Conservation (phyloP, 2,329 filamentous ascomycete genomes). For the Paramyrothecium sp. region DNA sequence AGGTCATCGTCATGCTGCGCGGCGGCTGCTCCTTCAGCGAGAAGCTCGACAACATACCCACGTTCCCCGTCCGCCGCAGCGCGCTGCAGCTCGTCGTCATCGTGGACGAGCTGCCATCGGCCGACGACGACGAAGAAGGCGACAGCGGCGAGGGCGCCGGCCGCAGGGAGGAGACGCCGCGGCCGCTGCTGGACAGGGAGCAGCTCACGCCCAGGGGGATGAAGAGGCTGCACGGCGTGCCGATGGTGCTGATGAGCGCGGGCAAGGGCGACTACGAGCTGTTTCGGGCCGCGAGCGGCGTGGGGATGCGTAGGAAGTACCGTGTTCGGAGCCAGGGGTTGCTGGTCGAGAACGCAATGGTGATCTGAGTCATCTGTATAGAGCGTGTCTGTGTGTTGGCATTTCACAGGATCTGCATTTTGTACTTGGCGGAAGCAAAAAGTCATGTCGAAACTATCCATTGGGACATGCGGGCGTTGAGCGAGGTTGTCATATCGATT, state of each 20-base stretch:
- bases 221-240: slow-evolving; percentile 68
- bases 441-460: too few relatives aligned
- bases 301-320: slow-evolving; percentile 78
- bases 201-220: slow-evolving; percentile 73
- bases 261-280: slow-evolving; percentile 59
- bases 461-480: too few relatives aligned
- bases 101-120: slow-evolving; percentile 57
- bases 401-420: neutral
- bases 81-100: slow-evolving; percentile 80
- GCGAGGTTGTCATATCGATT: neutral
- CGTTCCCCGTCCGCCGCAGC: slow-evolving; percentile 59
- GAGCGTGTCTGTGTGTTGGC: too few relatives aligned
- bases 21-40: slow-evolving; percentile 82
- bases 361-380: slow-evolving; percentile 34
- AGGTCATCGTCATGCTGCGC: slow-evolving; percentile 78
- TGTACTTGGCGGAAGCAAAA: too few relatives aligned
- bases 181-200: slow-evolving; percentile 71
- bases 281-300: slow-evolving; percentile 59
- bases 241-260: slow-evolving; percentile 80
- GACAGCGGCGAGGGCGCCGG: slow-evolving; percentile 10
- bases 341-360: slow-evolving; percentile 74
- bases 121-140: slow-evolving; percentile 27
- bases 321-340: slow-evolving; percentile 79
- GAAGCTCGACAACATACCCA: slow-evolving; percentile 84
- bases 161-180: slow-evolving; percentile 30